Base-by-base conservation (phyloP, 2,329 filamentous ascomycete genomes). In the Sclerotiophoma versabilis region DNA sequence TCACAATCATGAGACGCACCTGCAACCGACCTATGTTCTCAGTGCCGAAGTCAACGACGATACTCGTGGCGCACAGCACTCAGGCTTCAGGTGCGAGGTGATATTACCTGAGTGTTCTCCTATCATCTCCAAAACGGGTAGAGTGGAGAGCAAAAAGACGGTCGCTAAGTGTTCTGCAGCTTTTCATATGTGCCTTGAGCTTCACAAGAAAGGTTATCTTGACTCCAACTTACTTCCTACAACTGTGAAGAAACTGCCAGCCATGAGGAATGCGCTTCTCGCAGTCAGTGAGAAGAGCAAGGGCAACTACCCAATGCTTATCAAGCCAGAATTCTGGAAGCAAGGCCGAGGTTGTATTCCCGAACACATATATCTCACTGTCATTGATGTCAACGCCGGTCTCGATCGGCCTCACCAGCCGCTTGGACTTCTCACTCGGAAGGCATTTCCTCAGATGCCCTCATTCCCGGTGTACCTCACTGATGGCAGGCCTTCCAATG, bases 81-180 rank as follows among this genome's bases (percentile, higher is more conserved):
- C 43, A 29, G 66, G 65, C 8, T 71, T 66, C 9, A 73, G 88
- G 34, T 92, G 90, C 59, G 91, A 96, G 66, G 86, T 96, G 1
- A 81, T 91, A 10, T 78, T 99, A 20, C 93, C 95, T 0, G 84
- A 87, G 11, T 82, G 81, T 19, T 90, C 92, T 0, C 92, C 91
- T 0, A 78, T 97, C 29, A 83, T 82, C 49, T 86, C 84, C 25
- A 81, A 84, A 5, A 80, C 81, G 11, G 93, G 95, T 5, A 79
- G 77, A 7, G 77, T 85, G 0, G 85, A 88, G 49, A 72, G 79
- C 7, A 90, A 83, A 52, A 98, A 96, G 73, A 81, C 87, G 25
- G 77, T 89, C 15, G 93, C 95, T 4, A 96, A 95, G 73, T 91
- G 91, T 60, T 91, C 93, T 0, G 93, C 93, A 3, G 93, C 95